These are phyloP conservation scores for Aspergillus sp. DNA, from an alignment of 2,329 filamentous ascomycete genomes.

Conservation along the genomic window DNA sequence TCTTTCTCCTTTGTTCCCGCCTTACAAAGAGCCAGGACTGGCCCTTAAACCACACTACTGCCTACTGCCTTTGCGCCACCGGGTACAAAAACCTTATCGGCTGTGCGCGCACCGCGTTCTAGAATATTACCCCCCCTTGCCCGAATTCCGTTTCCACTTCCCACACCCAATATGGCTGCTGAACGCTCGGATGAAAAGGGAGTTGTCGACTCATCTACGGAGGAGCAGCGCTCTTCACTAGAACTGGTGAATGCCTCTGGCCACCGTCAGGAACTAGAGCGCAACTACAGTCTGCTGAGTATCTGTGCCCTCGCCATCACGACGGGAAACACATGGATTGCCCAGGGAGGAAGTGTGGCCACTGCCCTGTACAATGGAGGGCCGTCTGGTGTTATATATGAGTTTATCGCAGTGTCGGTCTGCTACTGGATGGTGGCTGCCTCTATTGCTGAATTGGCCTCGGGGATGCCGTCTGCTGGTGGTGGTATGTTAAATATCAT, in stretches of 20 bases:
- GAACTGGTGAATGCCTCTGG: conserved; percentile 63
- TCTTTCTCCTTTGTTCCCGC: background rate
- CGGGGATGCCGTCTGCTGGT: conserved; percentile 60
- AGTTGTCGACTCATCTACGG: conserved; percentile 20
- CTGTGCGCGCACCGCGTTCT: background rate
- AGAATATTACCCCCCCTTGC: background rate
- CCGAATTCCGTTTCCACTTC: background rate
- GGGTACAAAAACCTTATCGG: background rate
- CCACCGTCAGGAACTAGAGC: conserved; percentile 62
- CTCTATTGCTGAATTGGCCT: conserved; percentile 61
- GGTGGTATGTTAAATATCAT: conserved; percentile 43
- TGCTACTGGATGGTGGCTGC: conserved; percentile 62
- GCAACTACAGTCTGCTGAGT: conserved; percentile 62
- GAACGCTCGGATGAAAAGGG: conserved; percentile 24
- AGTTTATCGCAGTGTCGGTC: conserved; percentile 52
- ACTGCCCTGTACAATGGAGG: conserved; percentile 62
- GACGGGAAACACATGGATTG: conserved; percentile 66
- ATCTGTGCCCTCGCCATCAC: conserved; percentile 62
- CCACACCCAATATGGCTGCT: conserved; percentile 16
- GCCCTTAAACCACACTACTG: too few species aligned
- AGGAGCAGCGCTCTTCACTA: conserved; percentile 31
- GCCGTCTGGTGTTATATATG: conserved; percentile 61
- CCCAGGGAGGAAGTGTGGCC: conserved; percentile 60
- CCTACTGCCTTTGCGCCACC: background rate
- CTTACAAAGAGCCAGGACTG: too few species aligned